phyloP scores from a whole-genome alignment of 192 early-diverging fungal genomes.

The Coemansia sp. region DNA sequence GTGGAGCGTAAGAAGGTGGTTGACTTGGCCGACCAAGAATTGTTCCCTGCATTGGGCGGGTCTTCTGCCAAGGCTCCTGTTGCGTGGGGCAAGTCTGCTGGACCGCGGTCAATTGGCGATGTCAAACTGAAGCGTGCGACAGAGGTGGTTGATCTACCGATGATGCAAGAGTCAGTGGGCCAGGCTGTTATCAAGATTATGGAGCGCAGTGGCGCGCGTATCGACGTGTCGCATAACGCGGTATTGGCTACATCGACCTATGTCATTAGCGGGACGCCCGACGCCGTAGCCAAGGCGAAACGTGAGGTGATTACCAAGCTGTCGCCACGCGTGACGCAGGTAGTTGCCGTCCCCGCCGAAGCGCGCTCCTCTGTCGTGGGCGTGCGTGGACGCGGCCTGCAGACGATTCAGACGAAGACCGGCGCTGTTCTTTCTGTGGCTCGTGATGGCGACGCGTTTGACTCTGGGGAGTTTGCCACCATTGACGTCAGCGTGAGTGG shows the following conservation, averaged over 20 bases:
- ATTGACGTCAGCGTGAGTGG: conserved; percentile 78
- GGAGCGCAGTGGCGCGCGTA: conserved; percentile 71
- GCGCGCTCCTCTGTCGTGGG: conserved; percentile 86
- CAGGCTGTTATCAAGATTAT: conserved; percentile 68
- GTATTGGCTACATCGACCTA: conserved; percentile 77
- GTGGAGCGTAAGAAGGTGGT: not conserved
- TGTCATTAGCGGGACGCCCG: conserved; percentile 81
- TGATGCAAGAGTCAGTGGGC: conserved; percentile 50
- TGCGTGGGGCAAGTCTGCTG: conserved; percentile 48
- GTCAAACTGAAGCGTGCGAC: conserved; percentile 56
- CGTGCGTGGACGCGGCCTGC: conserved; percentile 77
- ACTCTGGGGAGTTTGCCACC: conserved; percentile 64
- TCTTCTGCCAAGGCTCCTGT: conserved; percentile 29
- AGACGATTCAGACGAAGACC: conserved; percentile 75
- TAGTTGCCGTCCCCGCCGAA: conserved; percentile 73
- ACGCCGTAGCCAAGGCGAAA: conserved; percentile 77
- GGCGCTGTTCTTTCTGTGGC: conserved; percentile 77
- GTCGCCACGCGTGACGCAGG: conserved; percentile 67
- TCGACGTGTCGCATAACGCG: conserved; percentile 82
- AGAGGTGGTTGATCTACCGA: conserved; percentile 60
- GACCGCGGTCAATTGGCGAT: conserved; percentile 44
- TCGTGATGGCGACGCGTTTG: conserved; percentile 41
- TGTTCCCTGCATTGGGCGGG: conserved; percentile 76
- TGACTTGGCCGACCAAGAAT: conserved; percentile 52
- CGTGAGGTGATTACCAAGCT: conserved; percentile 76